Conservation (phyloP, 805 yeast species). For the Maudiozyma barnettii region DNA sequence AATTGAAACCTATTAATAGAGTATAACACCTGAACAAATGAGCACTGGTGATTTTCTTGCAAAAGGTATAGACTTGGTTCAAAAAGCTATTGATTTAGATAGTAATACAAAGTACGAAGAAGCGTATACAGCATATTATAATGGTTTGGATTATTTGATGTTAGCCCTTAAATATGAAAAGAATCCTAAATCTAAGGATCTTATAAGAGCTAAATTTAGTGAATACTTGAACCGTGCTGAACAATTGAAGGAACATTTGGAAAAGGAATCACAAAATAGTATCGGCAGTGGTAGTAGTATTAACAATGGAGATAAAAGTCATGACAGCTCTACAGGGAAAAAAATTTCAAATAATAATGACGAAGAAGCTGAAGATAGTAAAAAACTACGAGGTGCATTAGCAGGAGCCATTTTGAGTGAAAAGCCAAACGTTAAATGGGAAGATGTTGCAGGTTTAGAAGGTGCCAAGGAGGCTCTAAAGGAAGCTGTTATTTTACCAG, state of each 20-base stretch:
- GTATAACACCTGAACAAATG: slow-evolving; percentile 12
- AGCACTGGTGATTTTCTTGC: slow-evolving; percentile 68
- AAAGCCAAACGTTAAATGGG: slow-evolving; percentile 89
- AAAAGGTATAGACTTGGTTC: slow-evolving; percentile 91
- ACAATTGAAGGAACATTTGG: slow-evolving; percentile 81
- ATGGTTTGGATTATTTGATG: slow-evolving; percentile 91
- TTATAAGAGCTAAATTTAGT: slow-evolving; percentile 78
- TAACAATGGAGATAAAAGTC: slow-evolving; percentile 20
- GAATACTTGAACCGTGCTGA: slow-evolving; percentile 92
- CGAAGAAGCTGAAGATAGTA: slow-evolving; percentile 70
- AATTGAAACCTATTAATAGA: not conserved
- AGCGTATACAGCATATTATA: slow-evolving; percentile 86
- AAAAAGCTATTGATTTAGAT: slow-evolving; percentile 91
- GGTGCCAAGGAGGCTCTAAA: slow-evolving; percentile 92
- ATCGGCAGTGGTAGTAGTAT: slow-evolving; percentile 41
- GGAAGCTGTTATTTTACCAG: slow-evolving; percentile 95
- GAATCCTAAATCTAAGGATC: slow-evolving; percentile 78
- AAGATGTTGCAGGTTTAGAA: slow-evolving; percentile 92
- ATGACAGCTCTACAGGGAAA: slow-evolving; percentile 31
- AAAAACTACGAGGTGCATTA: slow-evolving; percentile 81
- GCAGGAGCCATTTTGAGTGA: slow-evolving; percentile 88
- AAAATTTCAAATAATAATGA: slow-evolving; percentile 38
- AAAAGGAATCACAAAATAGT: slow-evolving; percentile 39
- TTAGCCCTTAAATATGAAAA: slow-evolving; percentile 91
- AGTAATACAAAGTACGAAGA: slow-evolving; percentile 83